phyloP scores from a whole-genome alignment of 2,329 filamentous ascomycete genomes.

The Talaromyces sp. region DNA sequence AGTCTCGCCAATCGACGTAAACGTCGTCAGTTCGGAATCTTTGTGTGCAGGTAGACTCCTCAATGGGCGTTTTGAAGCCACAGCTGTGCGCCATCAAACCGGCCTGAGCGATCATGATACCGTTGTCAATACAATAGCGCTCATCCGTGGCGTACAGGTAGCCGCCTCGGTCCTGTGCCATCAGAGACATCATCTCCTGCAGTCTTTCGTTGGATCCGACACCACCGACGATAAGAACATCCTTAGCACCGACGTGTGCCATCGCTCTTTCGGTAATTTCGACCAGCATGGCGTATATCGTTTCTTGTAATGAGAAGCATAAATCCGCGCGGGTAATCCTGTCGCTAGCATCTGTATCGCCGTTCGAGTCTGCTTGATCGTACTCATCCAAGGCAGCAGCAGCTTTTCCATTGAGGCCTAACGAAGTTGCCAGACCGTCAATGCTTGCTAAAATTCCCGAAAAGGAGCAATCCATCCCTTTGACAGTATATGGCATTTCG shows the following conservation, averaged over 20 bases:
- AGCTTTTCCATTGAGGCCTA: slow-evolving; percentile 35
- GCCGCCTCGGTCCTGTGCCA: slow-evolving; percentile 84
- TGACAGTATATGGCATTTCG: slow-evolving; percentile 91
- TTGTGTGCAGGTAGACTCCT: slow-evolving; percentile 81
- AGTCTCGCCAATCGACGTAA: slow-evolving; percentile 72
- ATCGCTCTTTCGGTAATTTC: slow-evolving; percentile 98
- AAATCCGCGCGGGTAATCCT: slow-evolving; percentile 72
- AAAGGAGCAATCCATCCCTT: slow-evolving; percentile 98
- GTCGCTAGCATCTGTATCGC: slow-evolving; percentile 33
- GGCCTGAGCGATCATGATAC: slow-evolving; percentile 99
- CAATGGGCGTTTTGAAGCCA: slow-evolving; percentile 71
- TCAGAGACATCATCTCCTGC: slow-evolving; percentile 97
- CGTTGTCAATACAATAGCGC: slow-evolving; percentile 97
- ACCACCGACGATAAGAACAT: slow-evolving; percentile 92
- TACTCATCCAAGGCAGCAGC: slow-evolving; percentile 51
- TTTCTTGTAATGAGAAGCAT: slow-evolving; percentile 94
- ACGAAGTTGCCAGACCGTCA: slow-evolving; percentile 68
- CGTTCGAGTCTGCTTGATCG: slow-evolving; percentile 25
- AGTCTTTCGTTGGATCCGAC: slow-evolving; percentile 92
- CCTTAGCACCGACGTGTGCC: slow-evolving; percentile 87
- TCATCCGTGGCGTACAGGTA: slow-evolving; percentile 94
- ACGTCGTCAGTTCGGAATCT: slow-evolving; percentile 81
- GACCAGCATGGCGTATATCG: slow-evolving; percentile 92
- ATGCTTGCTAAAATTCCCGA: slow-evolving; percentile 83
- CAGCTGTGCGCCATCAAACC: slow-evolving; percentile 80